Evolutionary conservation across 129 eudicot species (phyloP).

Genomic region (Arctium lappa): DNA sequence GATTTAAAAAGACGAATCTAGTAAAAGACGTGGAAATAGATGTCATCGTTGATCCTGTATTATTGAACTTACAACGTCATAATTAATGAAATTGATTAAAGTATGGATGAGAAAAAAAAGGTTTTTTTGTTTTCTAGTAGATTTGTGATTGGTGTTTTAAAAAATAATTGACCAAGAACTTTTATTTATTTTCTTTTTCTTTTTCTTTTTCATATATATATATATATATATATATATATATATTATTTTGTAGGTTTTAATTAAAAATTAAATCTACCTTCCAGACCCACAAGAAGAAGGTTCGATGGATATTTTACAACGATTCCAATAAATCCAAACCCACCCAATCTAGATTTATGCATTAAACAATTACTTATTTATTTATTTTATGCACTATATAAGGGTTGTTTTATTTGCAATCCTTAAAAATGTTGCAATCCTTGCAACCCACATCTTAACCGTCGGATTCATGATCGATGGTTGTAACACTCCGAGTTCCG

Average conservation of each 20-base stretch:
- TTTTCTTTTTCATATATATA: too few species aligned
- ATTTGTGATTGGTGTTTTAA: background rate
- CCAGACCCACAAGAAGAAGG: background rate
- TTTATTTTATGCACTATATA: too few species aligned
- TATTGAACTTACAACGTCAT: background rate
- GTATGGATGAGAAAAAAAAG: background rate
- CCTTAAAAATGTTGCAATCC: too few species aligned
- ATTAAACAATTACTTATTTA: background rate
- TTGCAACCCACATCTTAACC: too few species aligned
- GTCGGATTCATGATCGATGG: too few species aligned
- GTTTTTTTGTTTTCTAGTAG: background rate
- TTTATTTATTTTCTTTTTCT: too few species aligned
- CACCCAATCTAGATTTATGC: slow-evolving; percentile 14
- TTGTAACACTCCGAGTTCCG: too few species aligned
- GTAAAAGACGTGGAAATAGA: background rate
- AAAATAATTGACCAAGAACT: background rate
- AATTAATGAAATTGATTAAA: background rate
- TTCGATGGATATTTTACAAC: background rate
- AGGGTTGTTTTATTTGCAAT: too few species aligned
- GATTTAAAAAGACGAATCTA: background rate
- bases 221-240: background rate
- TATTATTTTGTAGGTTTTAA: background rate
- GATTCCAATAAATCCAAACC: background rate
- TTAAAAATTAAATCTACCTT: background rate
- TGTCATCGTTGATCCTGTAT: background rate